Conservation (phyloP, 2,329 filamentous ascomycete genomes). For the Colletotrichum echinochloae region DNA sequence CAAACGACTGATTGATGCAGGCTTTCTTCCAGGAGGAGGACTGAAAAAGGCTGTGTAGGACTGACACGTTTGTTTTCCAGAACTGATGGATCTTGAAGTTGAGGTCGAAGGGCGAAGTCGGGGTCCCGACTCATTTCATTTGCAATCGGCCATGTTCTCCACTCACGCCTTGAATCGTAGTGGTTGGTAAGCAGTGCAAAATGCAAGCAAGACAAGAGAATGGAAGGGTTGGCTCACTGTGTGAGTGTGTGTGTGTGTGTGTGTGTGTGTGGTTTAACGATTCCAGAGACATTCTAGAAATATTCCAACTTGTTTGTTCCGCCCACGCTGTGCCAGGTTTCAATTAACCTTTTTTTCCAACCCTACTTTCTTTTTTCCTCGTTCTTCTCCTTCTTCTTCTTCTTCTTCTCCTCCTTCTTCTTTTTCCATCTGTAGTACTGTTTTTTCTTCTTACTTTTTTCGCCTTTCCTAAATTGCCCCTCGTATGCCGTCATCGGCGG, state of each 20-base stretch:
- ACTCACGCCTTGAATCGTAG: conserved; percentile 2
- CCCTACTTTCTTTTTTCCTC: neutral
- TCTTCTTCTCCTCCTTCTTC: neutral
- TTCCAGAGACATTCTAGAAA: conserved; percentile 24
- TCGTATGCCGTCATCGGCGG: conserved; percentile 11
- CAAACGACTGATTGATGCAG: neutral
- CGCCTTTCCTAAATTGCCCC: neutral
- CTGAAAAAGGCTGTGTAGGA: neutral
- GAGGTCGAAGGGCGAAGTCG: conserved; percentile 23
- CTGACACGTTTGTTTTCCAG: neutral
- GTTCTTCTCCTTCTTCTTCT: neutral
- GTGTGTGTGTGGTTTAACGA: no score
- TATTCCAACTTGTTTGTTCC: conserved; percentile 11
- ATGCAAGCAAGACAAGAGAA: neutral
- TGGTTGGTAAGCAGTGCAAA: conserved; percentile 36
- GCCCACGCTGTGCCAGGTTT: no score
- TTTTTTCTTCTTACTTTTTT: neutral
- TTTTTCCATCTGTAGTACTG: no score
- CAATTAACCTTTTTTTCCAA: no score
- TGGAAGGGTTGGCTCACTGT: neutral
- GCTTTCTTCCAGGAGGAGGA: neutral
- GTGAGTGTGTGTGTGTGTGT: no score
- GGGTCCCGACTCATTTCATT: conserved; percentile 28
- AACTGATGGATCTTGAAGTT: neutral
- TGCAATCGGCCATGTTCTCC: conserved; percentile 32